Conservation (phyloP, 176 grass and related monocot genomes). For the Poa annua region DNA sequence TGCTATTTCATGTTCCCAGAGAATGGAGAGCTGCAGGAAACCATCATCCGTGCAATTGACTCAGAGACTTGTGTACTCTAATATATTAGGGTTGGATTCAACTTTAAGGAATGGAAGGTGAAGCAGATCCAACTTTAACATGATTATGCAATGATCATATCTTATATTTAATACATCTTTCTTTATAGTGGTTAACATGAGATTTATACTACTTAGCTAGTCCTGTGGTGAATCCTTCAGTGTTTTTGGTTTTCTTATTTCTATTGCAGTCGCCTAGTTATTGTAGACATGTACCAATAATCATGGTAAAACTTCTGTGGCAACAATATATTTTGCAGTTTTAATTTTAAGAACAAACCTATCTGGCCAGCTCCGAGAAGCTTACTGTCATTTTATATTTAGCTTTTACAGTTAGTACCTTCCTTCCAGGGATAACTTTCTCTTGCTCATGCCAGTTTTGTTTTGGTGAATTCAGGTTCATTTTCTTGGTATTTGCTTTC, state of each 20-base stretch:
- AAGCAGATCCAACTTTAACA: conserved; percentile 31
- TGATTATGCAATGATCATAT: conserved; percentile 24
- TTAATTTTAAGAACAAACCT: conserved; percentile 5
- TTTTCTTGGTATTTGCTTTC: conserved; percentile 35
- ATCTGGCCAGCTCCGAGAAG: background rate
- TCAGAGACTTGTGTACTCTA: conserved; percentile 81
- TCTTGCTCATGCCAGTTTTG: background rate
- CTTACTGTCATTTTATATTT: background rate
- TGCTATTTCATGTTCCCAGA: conserved; percentile 57
- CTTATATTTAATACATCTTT: conserved; percentile 15
- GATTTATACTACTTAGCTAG: conserved; percentile 10
- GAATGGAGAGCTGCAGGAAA: conserved; percentile 85
- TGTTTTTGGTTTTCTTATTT: conserved; percentile 3
- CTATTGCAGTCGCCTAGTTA: conserved; percentile 1
- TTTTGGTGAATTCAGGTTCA: background rate
- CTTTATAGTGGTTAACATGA: background rate
- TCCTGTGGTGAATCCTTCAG: background rate
- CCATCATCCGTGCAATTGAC: conserved; percentile 72
- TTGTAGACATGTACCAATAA: background rate
- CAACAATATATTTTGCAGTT: background rate
- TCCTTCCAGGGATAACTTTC: background rate
- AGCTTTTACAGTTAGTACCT: background rate
- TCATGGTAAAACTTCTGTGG: background rate
- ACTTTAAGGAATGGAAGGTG: conserved; percentile 95
- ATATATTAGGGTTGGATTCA: conserved; percentile 86